Evolutionary conservation across 2,329 filamentous ascomycete species (phyloP).

Genomic region (Alternaria dauci): DNA sequence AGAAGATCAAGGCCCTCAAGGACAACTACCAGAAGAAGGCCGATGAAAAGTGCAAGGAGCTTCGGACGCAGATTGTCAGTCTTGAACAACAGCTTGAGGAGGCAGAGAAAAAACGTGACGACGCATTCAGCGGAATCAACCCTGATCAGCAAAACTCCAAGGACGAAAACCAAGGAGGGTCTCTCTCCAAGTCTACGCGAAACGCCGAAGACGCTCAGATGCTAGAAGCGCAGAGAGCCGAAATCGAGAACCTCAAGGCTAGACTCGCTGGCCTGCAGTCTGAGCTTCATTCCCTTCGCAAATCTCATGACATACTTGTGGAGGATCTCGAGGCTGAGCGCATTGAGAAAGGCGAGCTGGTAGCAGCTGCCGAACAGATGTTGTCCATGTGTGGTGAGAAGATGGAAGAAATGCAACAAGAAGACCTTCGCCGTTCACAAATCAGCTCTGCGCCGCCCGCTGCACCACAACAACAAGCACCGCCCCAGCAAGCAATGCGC

Average conservation of each 20-base stretch:
- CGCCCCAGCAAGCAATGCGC: constrained; percentile 36
- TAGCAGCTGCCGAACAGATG: constrained; percentile 84
- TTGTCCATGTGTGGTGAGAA: constrained; percentile 68
- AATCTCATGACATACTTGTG: constrained; percentile 72
- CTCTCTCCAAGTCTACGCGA: constrained; percentile 13
- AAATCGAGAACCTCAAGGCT: constrained; percentile 74
- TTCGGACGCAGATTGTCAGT: constrained; percentile 75
- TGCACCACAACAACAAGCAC: constrained; percentile 21
- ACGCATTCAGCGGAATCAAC: constrained; percentile 67
- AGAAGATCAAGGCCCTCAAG: constrained; percentile 89
- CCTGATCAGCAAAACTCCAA: constrained; percentile 29
- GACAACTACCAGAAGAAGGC: constrained; percentile 83
- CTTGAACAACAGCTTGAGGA: constrained; percentile 78
- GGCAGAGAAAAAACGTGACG: constrained; percentile 71
- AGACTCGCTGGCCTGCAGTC: constrained; percentile 78
- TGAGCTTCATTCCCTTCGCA: constrained; percentile 73
- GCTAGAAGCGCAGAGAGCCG: constrained; percentile 70
- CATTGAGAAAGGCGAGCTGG: constrained; percentile 83
- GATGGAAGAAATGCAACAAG: constrained; percentile 49
- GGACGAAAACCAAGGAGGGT: constrained; percentile 15
- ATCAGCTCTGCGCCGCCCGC: constrained; percentile 28
- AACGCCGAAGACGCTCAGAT: constrained; percentile 56
- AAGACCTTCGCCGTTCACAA: constrained; percentile 63
- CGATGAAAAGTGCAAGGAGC: constrained; percentile 84
- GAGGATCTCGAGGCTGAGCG: constrained; percentile 75